Evolutionary conservation across 768 basidiomycete genomes (phyloP).

Genomic region (Leccinum obscurum): DNA sequence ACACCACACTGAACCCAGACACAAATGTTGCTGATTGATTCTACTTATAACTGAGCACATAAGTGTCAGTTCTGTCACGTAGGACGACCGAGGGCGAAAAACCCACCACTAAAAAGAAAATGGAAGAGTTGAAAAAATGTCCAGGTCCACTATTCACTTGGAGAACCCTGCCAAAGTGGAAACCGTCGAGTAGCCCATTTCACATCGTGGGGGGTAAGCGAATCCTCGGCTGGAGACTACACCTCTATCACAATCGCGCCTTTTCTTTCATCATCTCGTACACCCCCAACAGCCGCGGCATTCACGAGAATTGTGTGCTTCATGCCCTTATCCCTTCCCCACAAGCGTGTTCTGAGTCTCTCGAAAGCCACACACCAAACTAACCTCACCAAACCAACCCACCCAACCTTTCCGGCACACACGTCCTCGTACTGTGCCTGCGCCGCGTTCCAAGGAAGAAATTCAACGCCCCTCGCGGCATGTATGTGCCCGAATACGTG

Average conservation of each 20-base stretch:
- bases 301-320: conserved; percentile 7
- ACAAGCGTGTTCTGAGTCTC: not conserved
- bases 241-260: conserved; percentile 4
- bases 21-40: not conserved
- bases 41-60: not conserved
- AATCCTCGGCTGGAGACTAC: not conserved
- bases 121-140: not conserved
- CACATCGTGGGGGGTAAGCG: not conserved
- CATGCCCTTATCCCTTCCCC: not conserved
- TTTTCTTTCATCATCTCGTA: conserved; percentile 12
- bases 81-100: not conserved
- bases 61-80: not conserved
- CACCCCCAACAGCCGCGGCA: conserved; percentile 4
- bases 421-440: conserved; percentile 10
- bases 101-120: not conserved
- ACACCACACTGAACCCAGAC: not conserved
- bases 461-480: conserved; percentile 5
- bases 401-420: conserved; percentile 3
- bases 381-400: conserved; percentile 2
- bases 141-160: not conserved
- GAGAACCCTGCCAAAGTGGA: not conserved
- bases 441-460: conserved; percentile 2
- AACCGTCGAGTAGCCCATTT: not conserved
- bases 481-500: conserved; percentile 16
- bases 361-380: not conserved